Conservation (phyloP, 2,329 filamentous ascomycete genomes). For the Epichloe coenophiala region DNA sequence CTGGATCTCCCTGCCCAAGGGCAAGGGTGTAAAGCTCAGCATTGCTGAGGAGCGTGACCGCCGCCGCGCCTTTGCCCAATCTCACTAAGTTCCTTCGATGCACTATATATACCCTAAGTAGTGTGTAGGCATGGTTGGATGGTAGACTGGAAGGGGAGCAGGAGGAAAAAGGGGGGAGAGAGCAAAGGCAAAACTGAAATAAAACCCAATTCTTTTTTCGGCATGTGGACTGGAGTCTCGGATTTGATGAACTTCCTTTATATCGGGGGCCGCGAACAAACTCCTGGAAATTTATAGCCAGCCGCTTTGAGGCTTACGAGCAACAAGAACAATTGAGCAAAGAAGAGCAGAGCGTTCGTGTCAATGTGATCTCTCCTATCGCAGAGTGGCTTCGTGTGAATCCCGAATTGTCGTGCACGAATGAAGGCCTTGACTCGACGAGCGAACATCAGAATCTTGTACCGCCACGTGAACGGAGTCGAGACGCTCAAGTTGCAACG, state of each 20-base stretch:
- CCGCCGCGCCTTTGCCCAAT: slow-evolving; percentile 55
- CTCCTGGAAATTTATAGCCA: slow-evolving; percentile 17
- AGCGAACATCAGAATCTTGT: no score
- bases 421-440: no score
- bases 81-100: slow-evolving; percentile 29
- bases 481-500: no score
- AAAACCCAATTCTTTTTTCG: slow-evolving; percentile 7
- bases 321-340: slow-evolving; percentile 18
- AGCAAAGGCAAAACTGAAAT: not conserved
- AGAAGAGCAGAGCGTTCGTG: slow-evolving; percentile 1
- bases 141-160: slow-evolving; percentile 10
- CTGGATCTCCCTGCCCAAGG: slow-evolving; percentile 98
- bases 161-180: not conserved
- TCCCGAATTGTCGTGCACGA: not conserved
- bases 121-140: slow-evolving; percentile 7
- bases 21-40: slow-evolving; percentile 99
- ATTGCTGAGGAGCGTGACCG: slow-evolving; percentile 99
- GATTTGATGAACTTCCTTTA: slow-evolving; percentile 24
- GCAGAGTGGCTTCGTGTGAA: not conserved
- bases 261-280: slow-evolving; percentile 15
- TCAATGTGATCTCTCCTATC: not conserved
- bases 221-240: slow-evolving; percentile 27
- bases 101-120: not conserved
- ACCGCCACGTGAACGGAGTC: no score
- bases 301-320: slow-evolving; percentile 21